These are phyloP conservation scores for Hyparrhenia diplandra DNA, from an alignment of 176 grass and related monocot species.

Conservation along the genomic window DNA sequence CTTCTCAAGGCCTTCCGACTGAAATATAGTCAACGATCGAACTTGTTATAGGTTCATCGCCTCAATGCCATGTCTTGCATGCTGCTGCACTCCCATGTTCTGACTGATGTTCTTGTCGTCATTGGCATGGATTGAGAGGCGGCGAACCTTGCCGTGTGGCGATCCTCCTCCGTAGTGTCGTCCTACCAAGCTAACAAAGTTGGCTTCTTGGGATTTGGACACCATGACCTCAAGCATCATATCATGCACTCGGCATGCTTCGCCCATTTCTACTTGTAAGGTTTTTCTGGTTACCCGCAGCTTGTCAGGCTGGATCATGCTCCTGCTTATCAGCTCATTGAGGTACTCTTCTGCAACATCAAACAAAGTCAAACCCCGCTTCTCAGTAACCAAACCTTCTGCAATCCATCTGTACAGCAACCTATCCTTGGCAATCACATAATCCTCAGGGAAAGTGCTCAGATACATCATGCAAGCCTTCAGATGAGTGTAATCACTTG, in stretches of 20 bases:
- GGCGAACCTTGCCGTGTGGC: not conserved
- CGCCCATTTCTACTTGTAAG: too few relatives aligned
- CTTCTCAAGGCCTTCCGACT: not conserved
- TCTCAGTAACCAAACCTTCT: not conserved
- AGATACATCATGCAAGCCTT: not conserved
- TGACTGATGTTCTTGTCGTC: too few relatives aligned
- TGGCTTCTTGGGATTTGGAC: not conserved
- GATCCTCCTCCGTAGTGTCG: not conserved
- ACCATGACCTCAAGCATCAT: not conserved
- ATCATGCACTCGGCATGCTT: not conserved
- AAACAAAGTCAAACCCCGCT: not conserved
- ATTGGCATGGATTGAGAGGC: not conserved
- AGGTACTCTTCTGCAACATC: not conserved
- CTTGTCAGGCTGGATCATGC: not conserved
- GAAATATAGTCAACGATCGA: not conserved
- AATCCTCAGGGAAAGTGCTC: not conserved
- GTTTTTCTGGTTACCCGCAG: too few relatives aligned
- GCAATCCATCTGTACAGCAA: not conserved
- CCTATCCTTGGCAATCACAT: not conserved
- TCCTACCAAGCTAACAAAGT: not conserved
- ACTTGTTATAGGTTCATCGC: not conserved
- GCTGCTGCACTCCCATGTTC: too few relatives aligned
- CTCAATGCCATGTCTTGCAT: not conserved
- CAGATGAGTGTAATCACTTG: not conserved
- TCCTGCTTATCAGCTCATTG: not conserved